Evolutionary conservation across 306 rosid genomes (phyloP).

Genomic region (Abrus pulchellus): DNA sequence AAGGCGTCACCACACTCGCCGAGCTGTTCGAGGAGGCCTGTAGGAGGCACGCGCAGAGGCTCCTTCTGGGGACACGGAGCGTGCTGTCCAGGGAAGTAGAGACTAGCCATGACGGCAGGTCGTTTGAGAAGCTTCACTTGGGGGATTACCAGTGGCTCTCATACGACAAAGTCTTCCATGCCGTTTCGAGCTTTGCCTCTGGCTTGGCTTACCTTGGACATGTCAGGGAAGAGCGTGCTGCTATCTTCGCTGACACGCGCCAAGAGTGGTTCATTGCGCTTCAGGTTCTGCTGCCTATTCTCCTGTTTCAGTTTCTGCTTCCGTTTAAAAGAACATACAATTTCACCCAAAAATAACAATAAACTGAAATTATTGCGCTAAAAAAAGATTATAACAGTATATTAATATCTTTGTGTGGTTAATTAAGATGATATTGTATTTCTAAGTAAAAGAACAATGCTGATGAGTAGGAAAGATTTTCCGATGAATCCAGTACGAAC

Average conservation of each 20-base stretch:
- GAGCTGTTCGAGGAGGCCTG: conserved; percentile 83
- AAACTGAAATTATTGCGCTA: too few species aligned
- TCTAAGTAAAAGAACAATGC: too few species aligned
- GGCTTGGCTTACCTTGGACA: conserved; percentile 85
- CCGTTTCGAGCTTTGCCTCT: conserved; percentile 74
- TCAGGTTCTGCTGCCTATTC: conserved; percentile 60
- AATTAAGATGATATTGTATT: not conserved
- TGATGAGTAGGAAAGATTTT: too few species aligned
- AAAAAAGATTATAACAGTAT: too few species aligned
- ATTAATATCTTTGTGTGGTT: not conserved
- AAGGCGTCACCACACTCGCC: conserved; percentile 81
- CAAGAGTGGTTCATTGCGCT: conserved; percentile 96
- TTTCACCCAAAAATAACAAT: too few species aligned
- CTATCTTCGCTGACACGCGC: conserved; percentile 94
- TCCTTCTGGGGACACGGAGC: conserved; percentile 77
- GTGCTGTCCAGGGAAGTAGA: conserved; percentile 66
- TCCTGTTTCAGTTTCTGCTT: not conserved
- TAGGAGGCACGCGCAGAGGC: conserved; percentile 53
- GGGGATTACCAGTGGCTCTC: conserved; percentile 89
- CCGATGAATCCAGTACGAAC: too few species aligned
- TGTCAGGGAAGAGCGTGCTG: conserved; percentile 72
- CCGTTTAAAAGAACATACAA: too few species aligned
- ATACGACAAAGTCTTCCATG: conserved; percentile 69
- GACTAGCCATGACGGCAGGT: conserved; percentile 68
- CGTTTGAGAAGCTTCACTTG: conserved; percentile 84